phyloP scores from a whole-genome alignment of 345 rosid genomes.

The Salix viminalis region DNA sequence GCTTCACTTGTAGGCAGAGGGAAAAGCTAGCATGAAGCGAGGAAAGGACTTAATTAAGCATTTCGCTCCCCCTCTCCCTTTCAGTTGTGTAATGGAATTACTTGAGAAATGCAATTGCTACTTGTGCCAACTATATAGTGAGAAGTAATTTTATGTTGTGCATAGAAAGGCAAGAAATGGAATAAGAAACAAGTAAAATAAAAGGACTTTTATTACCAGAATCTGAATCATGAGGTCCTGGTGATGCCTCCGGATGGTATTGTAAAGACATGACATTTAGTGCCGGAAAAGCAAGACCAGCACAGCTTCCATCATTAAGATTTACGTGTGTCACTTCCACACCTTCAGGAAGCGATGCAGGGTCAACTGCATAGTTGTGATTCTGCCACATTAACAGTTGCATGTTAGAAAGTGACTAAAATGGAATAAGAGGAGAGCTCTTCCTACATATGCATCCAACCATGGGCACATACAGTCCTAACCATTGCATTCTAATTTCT shows the following conservation, averaged over 20 bases:
- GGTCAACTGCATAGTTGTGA: conserved; percentile 96
- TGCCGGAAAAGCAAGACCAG: conserved; percentile 79
- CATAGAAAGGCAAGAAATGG: background rate
- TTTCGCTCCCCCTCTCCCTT: background rate
- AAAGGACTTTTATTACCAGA: conserved; percentile 32
- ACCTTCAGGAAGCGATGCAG: conserved; percentile 76
- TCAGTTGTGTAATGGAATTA: background rate
- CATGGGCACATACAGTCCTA: background rate
- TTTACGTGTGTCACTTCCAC: conserved; percentile 88
- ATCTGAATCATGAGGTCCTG: conserved; percentile 97
- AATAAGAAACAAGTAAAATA: background rate
- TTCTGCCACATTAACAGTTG: conserved; percentile 46
- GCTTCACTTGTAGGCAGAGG: background rate
- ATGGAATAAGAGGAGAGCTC: background rate
- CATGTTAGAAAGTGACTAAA: conserved; percentile 1
- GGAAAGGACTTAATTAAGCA: background rate
- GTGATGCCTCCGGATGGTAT: conserved; percentile 96
- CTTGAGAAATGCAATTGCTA: background rate
- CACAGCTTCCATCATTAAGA: conserved; percentile 95
- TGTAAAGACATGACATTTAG: conserved; percentile 83
- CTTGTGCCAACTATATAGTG: background rate
- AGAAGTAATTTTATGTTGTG: background rate
- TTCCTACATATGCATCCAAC: background rate
- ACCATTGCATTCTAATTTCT: background rate
- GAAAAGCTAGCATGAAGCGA: background rate